Conservation (phyloP, 495 filamentous ascomycete genomes). For the Glutinoglossum americanum region DNA sequence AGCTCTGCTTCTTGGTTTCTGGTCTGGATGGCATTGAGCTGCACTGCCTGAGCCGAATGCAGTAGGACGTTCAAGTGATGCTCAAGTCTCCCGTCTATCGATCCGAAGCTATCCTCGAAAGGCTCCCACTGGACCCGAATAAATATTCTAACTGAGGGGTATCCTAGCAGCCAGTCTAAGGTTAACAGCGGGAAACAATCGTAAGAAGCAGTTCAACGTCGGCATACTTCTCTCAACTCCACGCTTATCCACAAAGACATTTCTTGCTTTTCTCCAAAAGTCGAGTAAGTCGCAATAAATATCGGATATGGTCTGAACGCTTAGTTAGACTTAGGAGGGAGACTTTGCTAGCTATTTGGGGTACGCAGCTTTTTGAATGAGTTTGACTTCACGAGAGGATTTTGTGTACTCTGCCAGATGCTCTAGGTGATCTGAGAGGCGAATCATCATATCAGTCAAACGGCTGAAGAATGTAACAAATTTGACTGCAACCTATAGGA, state of each 20-base stretch:
- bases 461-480: constrained; percentile 6
- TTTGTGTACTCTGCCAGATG: constrained; percentile 3
- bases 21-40: background rate
- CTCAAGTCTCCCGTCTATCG: background rate
- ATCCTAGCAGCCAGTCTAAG: background rate
- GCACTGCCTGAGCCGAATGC: background rate
- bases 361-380: background rate
- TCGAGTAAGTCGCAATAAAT: background rate
- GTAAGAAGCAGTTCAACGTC: background rate
- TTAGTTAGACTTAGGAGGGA: background rate
- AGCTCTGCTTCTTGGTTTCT: too few relatives aligned
- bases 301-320: background rate
- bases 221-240: background rate
- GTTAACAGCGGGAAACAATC: too few relatives aligned
- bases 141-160: background rate
- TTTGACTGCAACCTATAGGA: background rate
- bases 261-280: background rate
- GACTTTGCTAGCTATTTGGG: too few relatives aligned
- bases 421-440: constrained; percentile 3
- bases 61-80: constrained; percentile 6
- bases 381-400: background rate
- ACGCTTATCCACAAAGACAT: background rate
- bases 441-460: constrained; percentile 6
- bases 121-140: constrained; percentile 6
- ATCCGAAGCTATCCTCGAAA: constrained; percentile 1